Evolutionary conservation across 805 yeast species (phyloP).

Genomic region (Tetrapisispora phaffii): DNA sequence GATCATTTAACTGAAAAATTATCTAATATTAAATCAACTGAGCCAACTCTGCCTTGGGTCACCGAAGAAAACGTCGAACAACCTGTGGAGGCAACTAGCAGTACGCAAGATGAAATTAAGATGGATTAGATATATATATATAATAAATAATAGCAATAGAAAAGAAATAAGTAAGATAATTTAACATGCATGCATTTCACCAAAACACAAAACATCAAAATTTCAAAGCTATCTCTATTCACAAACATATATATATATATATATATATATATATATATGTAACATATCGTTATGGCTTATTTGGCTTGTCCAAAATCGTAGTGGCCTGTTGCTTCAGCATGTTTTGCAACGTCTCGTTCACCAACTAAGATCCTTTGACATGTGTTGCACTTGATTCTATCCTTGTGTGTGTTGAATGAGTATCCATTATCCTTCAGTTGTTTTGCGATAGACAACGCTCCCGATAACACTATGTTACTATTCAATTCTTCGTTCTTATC

Average conservation of each 20-base stretch:
- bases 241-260: not conserved
- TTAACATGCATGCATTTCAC: not conserved
- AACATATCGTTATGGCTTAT: not conserved
- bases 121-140: not conserved
- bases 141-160: not conserved
- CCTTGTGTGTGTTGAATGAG: constrained; percentile 54
- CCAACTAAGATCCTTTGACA: constrained; percentile 48
- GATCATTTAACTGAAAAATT: constrained; percentile 21
- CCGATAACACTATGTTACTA: constrained; percentile 27
- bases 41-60: constrained; percentile 27
- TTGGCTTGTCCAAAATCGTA: constrained; percentile 48
- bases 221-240: not conserved
- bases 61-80: not conserved
- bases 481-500: constrained; percentile 27
- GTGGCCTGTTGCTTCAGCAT: constrained; percentile 56
- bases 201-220: not conserved
- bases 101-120: constrained; percentile 1
- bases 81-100: not conserved
- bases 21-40: constrained; percentile 24
- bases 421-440: constrained; percentile 43
- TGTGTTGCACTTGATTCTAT: constrained; percentile 45
- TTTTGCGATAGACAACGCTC: constrained; percentile 34
- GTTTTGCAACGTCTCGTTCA: constrained; percentile 53
- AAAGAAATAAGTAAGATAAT: not conserved
- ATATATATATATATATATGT: not conserved